Evolutionary conservation across 2,329 filamentous ascomycete species (phyloP).

Genomic region (Venturia effusa): DNA sequence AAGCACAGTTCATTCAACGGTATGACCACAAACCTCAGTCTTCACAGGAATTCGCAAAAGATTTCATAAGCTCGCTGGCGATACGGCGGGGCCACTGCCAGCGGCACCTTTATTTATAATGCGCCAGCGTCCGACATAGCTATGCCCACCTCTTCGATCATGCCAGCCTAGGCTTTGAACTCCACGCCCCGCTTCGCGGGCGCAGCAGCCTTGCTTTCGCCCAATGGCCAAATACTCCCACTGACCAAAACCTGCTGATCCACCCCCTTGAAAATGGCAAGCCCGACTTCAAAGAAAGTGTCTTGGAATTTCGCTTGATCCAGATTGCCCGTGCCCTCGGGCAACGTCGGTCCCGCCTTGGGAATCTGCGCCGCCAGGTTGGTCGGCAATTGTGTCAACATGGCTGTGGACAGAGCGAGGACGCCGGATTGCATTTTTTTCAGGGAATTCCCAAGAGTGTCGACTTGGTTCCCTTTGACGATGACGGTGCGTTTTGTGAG

Average conservation of each 20-base stretch:
- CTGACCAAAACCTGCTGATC: not conserved
- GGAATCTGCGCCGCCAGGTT: not conserved
- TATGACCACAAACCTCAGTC: too few relatives aligned
- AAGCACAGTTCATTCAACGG: too few relatives aligned
- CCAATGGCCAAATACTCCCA: not conserved
- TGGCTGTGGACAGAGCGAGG: not conserved
- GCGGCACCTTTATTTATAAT: too few relatives aligned
- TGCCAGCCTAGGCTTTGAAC: not conserved
- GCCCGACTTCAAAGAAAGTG: not conserved
- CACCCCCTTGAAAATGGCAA: not conserved
- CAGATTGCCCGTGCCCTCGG: not conserved
- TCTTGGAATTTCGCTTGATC: not conserved
- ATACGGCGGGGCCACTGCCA: too few relatives aligned
- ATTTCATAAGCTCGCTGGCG: too few relatives aligned
- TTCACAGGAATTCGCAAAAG: too few relatives aligned
- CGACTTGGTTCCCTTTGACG: not conserved
- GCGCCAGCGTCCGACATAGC: too few relatives aligned
- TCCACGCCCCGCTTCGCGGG: not conserved
- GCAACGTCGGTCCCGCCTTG: not conserved
- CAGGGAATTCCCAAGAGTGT: not conserved
- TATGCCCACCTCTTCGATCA: too few relatives aligned
- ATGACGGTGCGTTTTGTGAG: not conserved
- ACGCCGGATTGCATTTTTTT: not conserved
- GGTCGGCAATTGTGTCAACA: not conserved
- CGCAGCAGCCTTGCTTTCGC: not conserved